A percentile compares a stretch with the other conserved stretches of the same genome.
Conservation (phyloP, 768 basidiomycete genomes). For the Scleroderma bovista region DNA sequence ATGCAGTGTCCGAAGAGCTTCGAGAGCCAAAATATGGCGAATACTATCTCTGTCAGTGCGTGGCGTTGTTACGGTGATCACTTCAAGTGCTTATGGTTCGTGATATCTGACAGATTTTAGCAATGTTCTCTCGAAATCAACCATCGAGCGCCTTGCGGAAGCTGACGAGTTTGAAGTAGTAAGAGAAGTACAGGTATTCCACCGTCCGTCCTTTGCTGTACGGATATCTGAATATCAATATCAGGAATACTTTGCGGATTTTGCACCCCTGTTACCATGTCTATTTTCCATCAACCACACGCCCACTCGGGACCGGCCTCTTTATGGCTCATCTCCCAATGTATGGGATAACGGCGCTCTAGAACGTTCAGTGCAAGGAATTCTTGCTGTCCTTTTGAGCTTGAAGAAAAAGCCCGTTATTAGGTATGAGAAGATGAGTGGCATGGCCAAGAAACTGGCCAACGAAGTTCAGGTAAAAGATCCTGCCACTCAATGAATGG, state of each 20-base stretch:
- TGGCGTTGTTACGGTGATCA: constrained; percentile 40
- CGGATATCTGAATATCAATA: constrained; percentile 2
- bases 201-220: background rate
- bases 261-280: constrained; percentile 78
- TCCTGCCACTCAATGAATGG: background rate
- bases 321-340: constrained; percentile 70
- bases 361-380: constrained; percentile 71
- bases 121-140: constrained; percentile 82
- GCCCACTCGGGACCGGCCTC: constrained; percentile 54
- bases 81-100: constrained; percentile 13
- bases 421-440: constrained; percentile 89
- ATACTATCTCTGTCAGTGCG: constrained; percentile 98
- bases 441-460: constrained; percentile 87
- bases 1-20: constrained; percentile 78
- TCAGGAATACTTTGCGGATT: constrained; percentile 98
- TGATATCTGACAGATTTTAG: constrained; percentile 73
- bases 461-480: constrained; percentile 69
- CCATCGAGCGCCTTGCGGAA: constrained; percentile 89
- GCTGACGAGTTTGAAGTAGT: constrained; percentile 97
- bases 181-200: constrained; percentile 88
- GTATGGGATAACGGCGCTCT: constrained; percentile 73
- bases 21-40: constrained; percentile 92
- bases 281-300: constrained; percentile 83
- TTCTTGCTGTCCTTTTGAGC: constrained; percentile 83
- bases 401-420: constrained; percentile 95